These are phyloP conservation scores for Thuidium tamariscinum DNA, from an alignment of 225 moss, liverwort and hornwort genomes.

Conservation along the genomic window DNA sequence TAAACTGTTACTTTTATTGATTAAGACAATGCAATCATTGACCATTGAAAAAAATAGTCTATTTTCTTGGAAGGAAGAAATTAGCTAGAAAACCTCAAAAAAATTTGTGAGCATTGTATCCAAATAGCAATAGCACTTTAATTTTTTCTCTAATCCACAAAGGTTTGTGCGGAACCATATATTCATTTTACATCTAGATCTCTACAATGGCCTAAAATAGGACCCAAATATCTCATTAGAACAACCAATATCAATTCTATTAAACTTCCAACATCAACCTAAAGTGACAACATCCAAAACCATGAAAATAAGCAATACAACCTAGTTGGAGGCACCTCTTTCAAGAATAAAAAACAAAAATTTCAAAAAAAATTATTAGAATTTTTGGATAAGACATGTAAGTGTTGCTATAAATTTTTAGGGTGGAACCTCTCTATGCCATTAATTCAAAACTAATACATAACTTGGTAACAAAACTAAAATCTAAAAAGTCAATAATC, in stretches of 20 bases:
- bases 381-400: not conserved
- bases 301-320: not conserved
- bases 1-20: no score
- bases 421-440: fast-evolving
- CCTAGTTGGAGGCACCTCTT: not conserved
- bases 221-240: not conserved
- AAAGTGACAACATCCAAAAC: no score
- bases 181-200: no score
- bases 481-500: no score
- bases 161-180: not conserved
- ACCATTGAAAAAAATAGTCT: no score
- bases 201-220: not conserved
- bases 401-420: not conserved
- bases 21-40: no score
- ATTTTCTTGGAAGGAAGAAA: no score
- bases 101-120: no score
- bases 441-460: fast-evolving
- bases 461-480: not conserved
- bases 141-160: not conserved
- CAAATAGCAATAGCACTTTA: not conserved
- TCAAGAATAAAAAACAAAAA: no score
- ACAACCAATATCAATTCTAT: not conserved
- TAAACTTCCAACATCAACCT: not conserved
- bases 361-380: no score
- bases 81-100: no score